Conservation (phyloP, 208 protist species). For the Wallacemonas sp. region DNA sequence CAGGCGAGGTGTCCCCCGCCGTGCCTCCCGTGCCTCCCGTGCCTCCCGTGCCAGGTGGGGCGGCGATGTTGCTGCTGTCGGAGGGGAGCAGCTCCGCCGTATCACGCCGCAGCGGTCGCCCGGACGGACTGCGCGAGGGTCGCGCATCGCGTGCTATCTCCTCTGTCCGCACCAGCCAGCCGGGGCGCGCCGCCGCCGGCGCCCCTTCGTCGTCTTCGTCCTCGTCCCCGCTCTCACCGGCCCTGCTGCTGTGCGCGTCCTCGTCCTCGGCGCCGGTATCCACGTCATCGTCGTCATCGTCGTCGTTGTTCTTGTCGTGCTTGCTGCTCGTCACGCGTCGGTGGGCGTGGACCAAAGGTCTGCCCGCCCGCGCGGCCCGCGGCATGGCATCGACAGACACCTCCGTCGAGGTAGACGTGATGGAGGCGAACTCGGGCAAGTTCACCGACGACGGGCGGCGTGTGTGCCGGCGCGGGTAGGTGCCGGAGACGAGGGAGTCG, state of each 20-base stretch:
- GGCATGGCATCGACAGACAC: background rate
- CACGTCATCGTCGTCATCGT: background rate
- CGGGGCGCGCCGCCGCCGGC: background rate
- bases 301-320: too few relatives aligned
- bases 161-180: background rate
- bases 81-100: too few relatives aligned
- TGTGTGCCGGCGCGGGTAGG: background rate
- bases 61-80: too few relatives aligned
- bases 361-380: background rate
- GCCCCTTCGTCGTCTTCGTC: background rate
- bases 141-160: background rate
- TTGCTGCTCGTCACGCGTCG: background rate
- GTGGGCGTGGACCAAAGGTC: background rate
- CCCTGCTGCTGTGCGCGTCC: background rate
- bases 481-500: background rate
- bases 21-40: too few relatives aligned
- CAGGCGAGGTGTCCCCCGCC: too few relatives aligned
- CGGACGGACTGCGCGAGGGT: background rate
- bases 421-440: conserved; percentile 6
- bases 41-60: too few relatives aligned
- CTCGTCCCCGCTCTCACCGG: background rate
- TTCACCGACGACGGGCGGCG: conserved; percentile 3
- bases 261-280: background rate
- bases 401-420: conserved; percentile 1
- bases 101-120: too few relatives aligned